Evolutionary conservation across 257 asterid genomes (phyloP), one percentile per base, ranked within the genome.

Genomic region (Solanum gracilifrons): DNA sequence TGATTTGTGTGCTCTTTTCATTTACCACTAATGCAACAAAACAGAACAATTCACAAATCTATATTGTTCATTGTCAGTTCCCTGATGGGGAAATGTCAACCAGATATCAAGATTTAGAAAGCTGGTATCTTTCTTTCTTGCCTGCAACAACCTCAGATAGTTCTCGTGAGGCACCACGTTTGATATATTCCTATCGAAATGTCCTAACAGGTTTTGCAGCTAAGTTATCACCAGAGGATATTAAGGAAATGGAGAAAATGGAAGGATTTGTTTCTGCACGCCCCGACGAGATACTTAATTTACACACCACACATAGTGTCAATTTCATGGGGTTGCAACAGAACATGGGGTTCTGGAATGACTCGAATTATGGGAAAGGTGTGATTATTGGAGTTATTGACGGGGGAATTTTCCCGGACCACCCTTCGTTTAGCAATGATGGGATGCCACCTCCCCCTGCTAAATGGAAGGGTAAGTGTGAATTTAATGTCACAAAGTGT

Each of bases 401-500:
- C 85, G 62, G 69, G 1, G 90, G 91, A 31, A 84, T 91, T n/a
- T 36, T 72, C 9, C 89, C 88, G 0, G 84, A 36, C 71, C 92
- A 89, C 76, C 88, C 87, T 7, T 88, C 92, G 0, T 91, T 91
- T 85, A 36, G 27, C 2, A 89, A 82, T 13, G 37, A 41, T 25
- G 89, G 64, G 25, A 86, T 88, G 86, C 88, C 89, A 2, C 86
- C 86, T 31, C 89, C 85, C 4, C 93, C 89, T 13, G 69, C 74
- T 6, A 91, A 87, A 39, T 89, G 92, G 93, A 91, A 88, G 48
- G 93, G 92, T 35, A 62, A 48, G 46, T 91, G 90, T 66, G 88
- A 86, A 11, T 62, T 87, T 5, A n/a, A 71, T 18, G 36, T 48
- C 1, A 46, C n/a, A 9, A 13, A 46, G 3, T 91, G 93, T 32